These are phyloP conservation scores for Cryptococcus maquisensis DNA, from an alignment of 1,284 basidiomycete species.

Conservation along the genomic window DNA sequence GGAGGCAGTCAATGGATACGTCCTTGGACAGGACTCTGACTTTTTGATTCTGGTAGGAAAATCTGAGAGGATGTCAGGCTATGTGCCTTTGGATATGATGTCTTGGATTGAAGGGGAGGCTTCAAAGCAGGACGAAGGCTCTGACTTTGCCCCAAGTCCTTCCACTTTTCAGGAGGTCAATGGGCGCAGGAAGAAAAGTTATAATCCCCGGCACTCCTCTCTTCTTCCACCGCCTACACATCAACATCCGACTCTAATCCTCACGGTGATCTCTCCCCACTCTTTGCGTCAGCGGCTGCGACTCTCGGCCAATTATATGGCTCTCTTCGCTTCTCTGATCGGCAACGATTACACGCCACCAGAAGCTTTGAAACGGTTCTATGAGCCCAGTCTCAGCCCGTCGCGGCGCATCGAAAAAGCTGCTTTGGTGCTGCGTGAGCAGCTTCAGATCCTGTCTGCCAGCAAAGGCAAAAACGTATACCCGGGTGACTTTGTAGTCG, in stretches of 20 bases:
- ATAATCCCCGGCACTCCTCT: constrained; percentile 50
- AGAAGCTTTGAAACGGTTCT: constrained; percentile 40
- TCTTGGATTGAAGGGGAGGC: constrained; percentile 55
- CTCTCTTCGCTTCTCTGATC: constrained; percentile 75
- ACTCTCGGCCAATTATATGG: constrained; percentile 67
- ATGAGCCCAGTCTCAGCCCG: constrained; percentile 21
- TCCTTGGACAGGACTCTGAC: constrained; percentile 75
- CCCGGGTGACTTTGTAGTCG: constrained; percentile 39
- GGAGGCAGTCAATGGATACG: constrained; percentile 65
- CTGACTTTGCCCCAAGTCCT: neutral
- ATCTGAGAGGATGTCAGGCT: constrained; percentile 58
- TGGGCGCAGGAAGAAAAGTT: neutral
- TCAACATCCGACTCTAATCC: constrained; percentile 47
- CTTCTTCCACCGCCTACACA: constrained; percentile 55
- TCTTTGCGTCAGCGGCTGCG: constrained; percentile 63
- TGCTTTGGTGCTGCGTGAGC: constrained; percentile 44
- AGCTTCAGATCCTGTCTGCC: constrained; percentile 18
- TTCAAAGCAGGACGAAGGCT: neutral
- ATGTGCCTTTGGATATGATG: constrained; percentile 75
- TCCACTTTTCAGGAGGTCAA: constrained; percentile 2
- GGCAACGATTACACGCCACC: constrained; percentile 76
- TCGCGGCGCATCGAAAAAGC: constrained; percentile 43
- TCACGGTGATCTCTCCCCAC: constrained; percentile 62
- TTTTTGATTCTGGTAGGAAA: constrained; percentile 68
- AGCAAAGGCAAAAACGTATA: constrained; percentile 10